Evolutionary conservation across 176 grass and related monocot genomes (phyloP), one percentile per base, ranked within the genome.

Genomic region (Canna indica): DNA sequence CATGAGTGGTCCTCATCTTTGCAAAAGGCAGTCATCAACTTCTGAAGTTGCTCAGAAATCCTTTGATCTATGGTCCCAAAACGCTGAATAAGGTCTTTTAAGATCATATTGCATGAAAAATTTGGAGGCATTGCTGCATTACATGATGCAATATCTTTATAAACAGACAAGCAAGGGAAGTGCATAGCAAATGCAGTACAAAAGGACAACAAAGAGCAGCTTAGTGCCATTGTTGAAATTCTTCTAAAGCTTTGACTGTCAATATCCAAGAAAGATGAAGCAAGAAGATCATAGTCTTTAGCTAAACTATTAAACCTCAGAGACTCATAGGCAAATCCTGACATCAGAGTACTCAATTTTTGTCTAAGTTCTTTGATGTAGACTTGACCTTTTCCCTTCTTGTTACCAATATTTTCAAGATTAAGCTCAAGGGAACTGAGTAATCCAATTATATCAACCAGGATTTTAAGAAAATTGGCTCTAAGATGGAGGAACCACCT

Each of bases 401-500:
- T 31, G 36, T 58, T 45, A 22, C 20, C 24, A 36, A 7, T 1
- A 3, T 10, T 73, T 38, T 18, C 22, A 24, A 61, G 45, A 52
- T 27, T 54, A 20, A 2, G 44, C 59, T 53, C 45, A 79, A 53
- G 69, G 73, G 52, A 81, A 80, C 31, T 81, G 61, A 88, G 76
- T 36, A 85, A 73, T 83, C 44, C 74, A 79, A 83, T 65, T 64
- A 90, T 46, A 58, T 85, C 84, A 45, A 73, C 73, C 75, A 97
- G 16, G 47, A 78, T 76, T 24, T 87, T 81, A 46, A 92, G 59
- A 81, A 80, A 92, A 29, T 82, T 83, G 61, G 68, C 80, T 69
- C 88, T 92, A 32, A 97, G 88, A 80, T 75, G 79, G 59, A 97
- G 84, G 72, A 97, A 92, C 93, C 88, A 97, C 69, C 88, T 82